Conservation (phyloP, 768 basidiomycete genomes). For the Saitozyma podzolica region DNA sequence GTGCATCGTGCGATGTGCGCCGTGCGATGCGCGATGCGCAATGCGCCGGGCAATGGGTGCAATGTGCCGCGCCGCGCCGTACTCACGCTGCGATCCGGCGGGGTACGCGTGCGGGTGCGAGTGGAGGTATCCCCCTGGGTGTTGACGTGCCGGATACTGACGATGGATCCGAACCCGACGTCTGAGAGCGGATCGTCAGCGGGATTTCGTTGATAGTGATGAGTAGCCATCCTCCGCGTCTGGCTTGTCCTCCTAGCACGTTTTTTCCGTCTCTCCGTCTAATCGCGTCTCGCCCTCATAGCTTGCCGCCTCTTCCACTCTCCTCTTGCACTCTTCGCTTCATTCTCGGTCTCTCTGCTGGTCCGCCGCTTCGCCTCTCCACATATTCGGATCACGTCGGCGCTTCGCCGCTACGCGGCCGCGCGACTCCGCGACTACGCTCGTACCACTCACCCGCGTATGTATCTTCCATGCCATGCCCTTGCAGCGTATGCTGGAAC, state of each 20-base stretch:
- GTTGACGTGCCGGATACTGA: constrained; percentile 85
- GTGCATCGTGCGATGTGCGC: no score
- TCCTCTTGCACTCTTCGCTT: no score
- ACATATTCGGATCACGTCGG: not conserved
- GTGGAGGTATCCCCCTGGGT: constrained; percentile 98
- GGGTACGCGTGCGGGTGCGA: constrained; percentile 91
- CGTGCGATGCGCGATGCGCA: no score
- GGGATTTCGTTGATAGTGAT: not conserved
- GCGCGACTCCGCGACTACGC: not conserved
- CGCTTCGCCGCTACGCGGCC: no score
- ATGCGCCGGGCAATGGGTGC: no score
- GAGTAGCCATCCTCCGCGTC: no score
- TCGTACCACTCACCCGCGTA: constrained; percentile 66
- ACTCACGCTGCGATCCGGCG: constrained; percentile 80
- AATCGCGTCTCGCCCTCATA: no score
- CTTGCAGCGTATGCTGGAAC: constrained; percentile 92
- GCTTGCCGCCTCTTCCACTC: not conserved
- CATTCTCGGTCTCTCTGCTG: no score
- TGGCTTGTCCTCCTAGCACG: no score
- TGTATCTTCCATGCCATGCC: constrained; percentile 88
- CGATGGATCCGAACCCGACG: constrained; percentile 75
- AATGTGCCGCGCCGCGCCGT: not conserved
- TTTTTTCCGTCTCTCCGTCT: no score
- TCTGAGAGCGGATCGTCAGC: constrained; percentile 57
- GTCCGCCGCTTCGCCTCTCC: no score